Percentiles rank a stretch among this genome's conserved stretches.
These are phyloP conservation scores for Heterobasidion annosum DNA, from an alignment of 1,284 basidiomycete species.

Conservation along the genomic window DNA sequence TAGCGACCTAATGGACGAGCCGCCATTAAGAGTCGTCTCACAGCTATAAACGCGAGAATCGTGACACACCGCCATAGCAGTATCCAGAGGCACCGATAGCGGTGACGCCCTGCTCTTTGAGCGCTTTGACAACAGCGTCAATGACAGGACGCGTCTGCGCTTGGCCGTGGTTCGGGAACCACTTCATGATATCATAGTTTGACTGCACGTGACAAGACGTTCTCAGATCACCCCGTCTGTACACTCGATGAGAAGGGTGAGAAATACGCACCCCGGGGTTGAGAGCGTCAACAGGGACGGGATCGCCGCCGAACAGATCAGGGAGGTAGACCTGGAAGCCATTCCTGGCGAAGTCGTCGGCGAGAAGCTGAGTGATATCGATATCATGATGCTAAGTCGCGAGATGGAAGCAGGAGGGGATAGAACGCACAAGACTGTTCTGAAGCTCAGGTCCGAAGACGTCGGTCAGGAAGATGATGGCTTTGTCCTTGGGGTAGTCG, in stretches of 20 bases:
- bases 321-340: constrained; percentile 57
- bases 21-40: constrained; percentile 4
- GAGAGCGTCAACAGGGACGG: constrained; percentile 31
- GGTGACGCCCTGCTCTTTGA: constrained; percentile 51
- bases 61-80: constrained; percentile 55
- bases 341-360: constrained; percentile 66
- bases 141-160: constrained; percentile 40
- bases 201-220: constrained; percentile 2
- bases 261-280: constrained; percentile 23
- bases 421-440: constrained; percentile 37
- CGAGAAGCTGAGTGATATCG: constrained; percentile 36
- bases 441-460: constrained; percentile 53
- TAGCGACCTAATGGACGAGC: constrained; percentile 33
- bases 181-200: constrained; percentile 34
- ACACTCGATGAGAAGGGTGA: constrained; percentile 7
- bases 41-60: neutral
- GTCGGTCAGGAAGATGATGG: constrained; percentile 50
- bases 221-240: neutral
- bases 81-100: constrained; percentile 55
- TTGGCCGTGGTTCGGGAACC: constrained; percentile 39
- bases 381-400: neutral
- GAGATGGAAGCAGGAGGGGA: neutral
- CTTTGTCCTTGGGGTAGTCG: constrained; percentile 48
- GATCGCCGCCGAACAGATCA: constrained; percentile 56
- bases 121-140: constrained; percentile 46